Conservation (phyloP, 495 filamentous ascomycete genomes). For the Tuber indicum region DNA sequence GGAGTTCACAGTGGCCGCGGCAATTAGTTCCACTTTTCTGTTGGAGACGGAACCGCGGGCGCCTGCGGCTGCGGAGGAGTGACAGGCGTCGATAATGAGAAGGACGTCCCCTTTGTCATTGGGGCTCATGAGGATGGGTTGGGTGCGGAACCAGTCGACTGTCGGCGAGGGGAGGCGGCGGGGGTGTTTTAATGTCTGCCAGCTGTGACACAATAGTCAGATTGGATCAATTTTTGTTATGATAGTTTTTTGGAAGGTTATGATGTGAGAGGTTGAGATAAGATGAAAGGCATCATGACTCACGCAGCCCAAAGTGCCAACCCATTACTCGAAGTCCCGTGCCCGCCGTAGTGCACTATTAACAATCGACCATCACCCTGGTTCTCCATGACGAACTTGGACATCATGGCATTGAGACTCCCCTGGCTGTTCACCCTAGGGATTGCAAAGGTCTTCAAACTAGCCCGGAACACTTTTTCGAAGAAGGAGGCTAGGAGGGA, state of each 20-base stretch:
- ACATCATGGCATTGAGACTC: neutral
- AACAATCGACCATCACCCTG: neutral
- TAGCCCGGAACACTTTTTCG: neutral
- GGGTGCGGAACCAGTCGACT: neutral
- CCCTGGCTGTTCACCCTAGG: neutral
- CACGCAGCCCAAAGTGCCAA: neutral
- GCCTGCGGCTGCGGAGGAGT: neutral
- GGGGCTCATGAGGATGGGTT: neutral
- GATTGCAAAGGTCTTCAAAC: neutral
- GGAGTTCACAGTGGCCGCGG: neutral
- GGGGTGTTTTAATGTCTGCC: neutral
- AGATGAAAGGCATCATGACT: neutral
- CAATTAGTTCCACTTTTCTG: neutral
- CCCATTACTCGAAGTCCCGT: neutral
- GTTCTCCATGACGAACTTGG: constrained; percentile 1
- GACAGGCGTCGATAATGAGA: neutral
- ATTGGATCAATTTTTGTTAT: neutral
- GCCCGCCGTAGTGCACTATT: neutral
- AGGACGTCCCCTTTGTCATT: neutral
- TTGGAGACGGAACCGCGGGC: neutral
- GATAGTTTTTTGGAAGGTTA: too few species aligned
- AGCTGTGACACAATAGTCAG: neutral
- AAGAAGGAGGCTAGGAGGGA: neutral
- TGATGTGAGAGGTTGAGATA: neutral
- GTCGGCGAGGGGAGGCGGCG: neutral